Percentiles rank a stretch among this genome's conserved stretches.
These are phyloP conservation scores for Phylloporus sp. DNA, from an alignment of 1,284 basidiomycete species.

Conservation along the genomic window DNA sequence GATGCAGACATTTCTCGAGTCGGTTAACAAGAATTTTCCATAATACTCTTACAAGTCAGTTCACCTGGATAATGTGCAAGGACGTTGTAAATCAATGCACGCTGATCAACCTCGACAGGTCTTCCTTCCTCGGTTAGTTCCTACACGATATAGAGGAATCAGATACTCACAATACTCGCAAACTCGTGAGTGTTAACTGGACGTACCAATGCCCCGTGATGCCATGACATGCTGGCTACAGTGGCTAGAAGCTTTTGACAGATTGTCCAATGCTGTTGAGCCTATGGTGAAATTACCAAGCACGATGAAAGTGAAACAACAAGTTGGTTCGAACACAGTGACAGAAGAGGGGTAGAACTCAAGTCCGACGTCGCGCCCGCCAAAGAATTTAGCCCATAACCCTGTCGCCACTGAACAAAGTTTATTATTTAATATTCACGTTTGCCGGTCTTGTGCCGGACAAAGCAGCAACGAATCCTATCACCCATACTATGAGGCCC, in stretches of 20 bases:
- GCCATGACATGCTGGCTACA: background rate
- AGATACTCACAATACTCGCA: background rate
- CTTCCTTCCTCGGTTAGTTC: background rate
- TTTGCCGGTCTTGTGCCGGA: too few relatives aligned
- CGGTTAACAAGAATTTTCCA: background rate
- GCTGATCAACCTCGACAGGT: conserved; percentile 76
- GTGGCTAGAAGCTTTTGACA: background rate
- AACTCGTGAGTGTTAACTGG: background rate
- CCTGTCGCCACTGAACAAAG: background rate
- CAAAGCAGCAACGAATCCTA: too few relatives aligned
- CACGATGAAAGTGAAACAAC: background rate
- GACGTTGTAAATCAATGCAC: conserved; percentile 91
- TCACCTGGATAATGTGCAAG: conserved; percentile 94
- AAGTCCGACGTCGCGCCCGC: background rate
- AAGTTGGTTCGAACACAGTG: background rate
- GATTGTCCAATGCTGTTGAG: background rate
- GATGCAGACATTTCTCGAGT: background rate
- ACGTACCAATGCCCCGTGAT: background rate
- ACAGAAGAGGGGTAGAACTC: background rate
- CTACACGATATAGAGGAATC: background rate
- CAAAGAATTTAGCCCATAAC: background rate
- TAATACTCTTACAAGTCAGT: conserved; percentile 60
- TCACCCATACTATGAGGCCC: too few relatives aligned
- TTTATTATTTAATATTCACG: too few relatives aligned
- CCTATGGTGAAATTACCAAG: background rate